A percentile compares a stretch with the other conserved stretches of the same genome.
Conservation (phyloP, 2,329 filamentous ascomycete species). For the Dothideomycetidae sp. region DNA sequence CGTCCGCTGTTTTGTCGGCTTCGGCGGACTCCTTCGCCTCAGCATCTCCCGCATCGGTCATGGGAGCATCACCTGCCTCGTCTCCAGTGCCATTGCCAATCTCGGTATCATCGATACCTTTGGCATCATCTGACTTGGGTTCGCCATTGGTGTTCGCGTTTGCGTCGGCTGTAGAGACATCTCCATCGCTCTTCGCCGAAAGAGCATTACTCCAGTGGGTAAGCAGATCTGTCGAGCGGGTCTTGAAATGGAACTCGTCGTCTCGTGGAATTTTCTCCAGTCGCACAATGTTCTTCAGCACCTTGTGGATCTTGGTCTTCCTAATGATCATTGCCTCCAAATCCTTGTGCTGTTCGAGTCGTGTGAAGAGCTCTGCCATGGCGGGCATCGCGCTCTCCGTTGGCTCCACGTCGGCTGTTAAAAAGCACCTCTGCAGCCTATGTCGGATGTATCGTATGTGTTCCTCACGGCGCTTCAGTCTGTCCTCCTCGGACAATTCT, state of each 20-base stretch:
- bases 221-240: conserved; percentile 64
- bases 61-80: conserved; percentile 17
- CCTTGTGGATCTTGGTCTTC: conserved; percentile 95
- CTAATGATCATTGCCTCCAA: conserved; percentile 83
- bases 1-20: conserved; percentile 12
- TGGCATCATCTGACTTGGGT: conserved; percentile 22
- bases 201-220: conserved; percentile 79
- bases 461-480: conserved; percentile 44
- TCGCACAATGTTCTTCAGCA: conserved; percentile 87
- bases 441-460: conserved; percentile 84
- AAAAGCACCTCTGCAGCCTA: conserved; percentile 84
- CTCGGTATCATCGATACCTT: conserved; percentile 21
- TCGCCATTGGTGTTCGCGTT: conserved; percentile 14
- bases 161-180: conserved; percentile 9
- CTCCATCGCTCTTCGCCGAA: conserved; percentile 18
- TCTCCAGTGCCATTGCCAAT: conserved; percentile 16
- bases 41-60: conserved; percentile 20
- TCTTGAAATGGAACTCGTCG: conserved; percentile 78
- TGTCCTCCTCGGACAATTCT: conserved; percentile 40
- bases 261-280: conserved; percentile 74
- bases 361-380: conserved; percentile 63
- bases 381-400: conserved; percentile 69
- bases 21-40: conserved; percentile 12
- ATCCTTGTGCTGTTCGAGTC: conserved; percentile 67
- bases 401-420: conserved; percentile 71